Evolutionary conservation across 306 rosid species (phyloP), one percentile per base, ranked within the genome.

Genomic region (Hippophae gyantsensis): DNA sequence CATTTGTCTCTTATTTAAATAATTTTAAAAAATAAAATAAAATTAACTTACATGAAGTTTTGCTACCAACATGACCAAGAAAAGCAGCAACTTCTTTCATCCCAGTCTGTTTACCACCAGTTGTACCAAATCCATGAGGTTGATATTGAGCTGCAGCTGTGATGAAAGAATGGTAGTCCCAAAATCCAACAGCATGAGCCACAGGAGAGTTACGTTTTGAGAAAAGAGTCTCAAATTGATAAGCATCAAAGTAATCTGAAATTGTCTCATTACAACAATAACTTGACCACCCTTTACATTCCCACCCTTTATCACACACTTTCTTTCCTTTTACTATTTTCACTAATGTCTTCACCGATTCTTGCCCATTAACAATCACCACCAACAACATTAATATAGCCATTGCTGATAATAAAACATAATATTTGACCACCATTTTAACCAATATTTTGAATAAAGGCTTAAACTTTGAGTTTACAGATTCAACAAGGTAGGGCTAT

Each of bases 11-110:
- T 18, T 18, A 18, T 18, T 18, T 18, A 18, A 18, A 18, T 18
- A 18, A 18, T 18, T 18, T 18, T 0, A 18, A 18, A 18, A 18
- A 18, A 18, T 18, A 18, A 18, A 18, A 18, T 18, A 18, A 18
- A 18, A 18, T 18, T 0, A 18, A 18, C 82, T 76, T 65, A 87
- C 97, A 90, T 12, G 95, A 56, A 50, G 97, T 90, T 79, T 87
- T 79, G 72, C 86, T 67, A 43, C 95, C 97, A 45, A 90, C 97
- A 14, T 90, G 97, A 48, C 94, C 96, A 5, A 90, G 75, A 65
- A 90, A 90, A 1, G 97, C 97, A 0, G 95, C 81, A 66, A 90
- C 26, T 69, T 90, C 97, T 76, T 61, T 85, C 97, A 90, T 87
- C 54, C 73, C 82, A 66, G 79, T 74, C 1, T 71, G 67, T 75